Evolutionary conservation across 805 yeast species (phyloP).

Genomic region (Diddensiella caesifluorescens): DNA sequence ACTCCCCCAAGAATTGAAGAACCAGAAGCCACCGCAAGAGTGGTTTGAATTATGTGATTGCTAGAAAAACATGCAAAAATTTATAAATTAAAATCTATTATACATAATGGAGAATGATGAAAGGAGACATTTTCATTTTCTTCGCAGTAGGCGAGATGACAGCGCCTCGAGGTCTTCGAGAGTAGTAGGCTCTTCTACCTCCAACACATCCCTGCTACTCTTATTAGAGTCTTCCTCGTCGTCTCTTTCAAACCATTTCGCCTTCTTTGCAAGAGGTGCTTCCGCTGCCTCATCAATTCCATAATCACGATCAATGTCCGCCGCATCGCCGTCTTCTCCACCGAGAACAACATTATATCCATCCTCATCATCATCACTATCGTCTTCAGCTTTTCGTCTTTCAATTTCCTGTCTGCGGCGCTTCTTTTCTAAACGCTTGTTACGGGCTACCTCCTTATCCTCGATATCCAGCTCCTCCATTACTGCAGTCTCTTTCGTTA

Average conservation of each 20-base stretch:
- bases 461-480: constrained; percentile 69
- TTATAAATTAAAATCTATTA: no score
- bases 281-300: constrained; percentile 16
- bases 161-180: constrained; percentile 87
- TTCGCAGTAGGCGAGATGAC: constrained; percentile 25
- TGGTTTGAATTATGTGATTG: no score
- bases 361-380: constrained; percentile 31
- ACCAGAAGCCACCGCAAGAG: no score
- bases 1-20: no score
- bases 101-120: no score
- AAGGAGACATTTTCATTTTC: no score
- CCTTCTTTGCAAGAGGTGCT: constrained; percentile 31
- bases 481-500: constrained; percentile 56
- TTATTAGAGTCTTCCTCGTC: constrained; percentile 30
- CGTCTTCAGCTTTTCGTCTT: constrained; percentile 38
- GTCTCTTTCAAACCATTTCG: constrained; percentile 37
- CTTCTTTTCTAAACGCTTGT: constrained; percentile 81
- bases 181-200: constrained; percentile 83
- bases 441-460: constrained; percentile 73
- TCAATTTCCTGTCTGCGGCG: constrained; percentile 80
- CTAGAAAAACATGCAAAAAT: no score
- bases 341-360: constrained; percentile 31
- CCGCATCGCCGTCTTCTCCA: constrained; percentile 11
- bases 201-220: constrained; percentile 58
- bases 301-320: constrained; percentile 2